Evolutionary conservation across 2,329 filamentous ascomycete species (phyloP).

Genomic region (Hymenoscyphus fraxineus): DNA sequence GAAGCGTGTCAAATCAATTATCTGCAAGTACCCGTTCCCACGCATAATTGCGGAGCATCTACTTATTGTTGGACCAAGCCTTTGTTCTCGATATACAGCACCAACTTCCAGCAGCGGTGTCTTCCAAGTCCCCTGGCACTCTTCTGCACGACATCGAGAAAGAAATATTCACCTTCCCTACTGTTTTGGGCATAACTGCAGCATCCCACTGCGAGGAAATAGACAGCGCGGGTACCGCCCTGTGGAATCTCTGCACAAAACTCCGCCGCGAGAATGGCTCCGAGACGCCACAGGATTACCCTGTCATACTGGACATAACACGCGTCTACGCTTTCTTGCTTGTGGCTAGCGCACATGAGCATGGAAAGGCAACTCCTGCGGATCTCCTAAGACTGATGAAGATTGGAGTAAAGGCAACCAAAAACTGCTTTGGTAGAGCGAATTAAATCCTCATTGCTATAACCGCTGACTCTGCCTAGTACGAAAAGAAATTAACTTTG

Average conservation of each 20-base stretch:
- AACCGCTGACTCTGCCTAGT: slow-evolving; percentile 22
- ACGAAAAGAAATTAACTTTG: slow-evolving; percentile 50
- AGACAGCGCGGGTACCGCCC: slow-evolving; percentile 50
- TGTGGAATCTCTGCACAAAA: slow-evolving; percentile 66
- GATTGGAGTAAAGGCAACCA: slow-evolving; percentile 63
- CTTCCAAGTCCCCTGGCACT: slow-evolving; percentile 16
- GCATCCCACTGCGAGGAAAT: slow-evolving; percentile 44
- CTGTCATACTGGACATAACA: slow-evolving; percentile 32
- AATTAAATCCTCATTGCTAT: background rate
- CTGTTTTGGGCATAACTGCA: slow-evolving; percentile 30
- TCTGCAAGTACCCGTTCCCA: slow-evolving; percentile 30
- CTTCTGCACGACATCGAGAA: slow-evolving; percentile 42
- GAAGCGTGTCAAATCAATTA: slow-evolving; percentile 34
- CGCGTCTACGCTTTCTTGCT: slow-evolving; percentile 63
- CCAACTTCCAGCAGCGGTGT: slow-evolving; percentile 22
- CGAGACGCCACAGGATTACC: slow-evolving; percentile 22
- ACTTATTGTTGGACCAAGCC: slow-evolving; percentile 20
- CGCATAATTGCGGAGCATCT: slow-evolving; percentile 9
- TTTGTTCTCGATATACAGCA: slow-evolving; percentile 27
- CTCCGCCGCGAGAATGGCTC: slow-evolving; percentile 39
- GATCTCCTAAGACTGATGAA: slow-evolving; percentile 58
- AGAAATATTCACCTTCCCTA: slow-evolving; percentile 37
- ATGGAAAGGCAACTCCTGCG: slow-evolving; percentile 30
- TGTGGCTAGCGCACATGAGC: slow-evolving; percentile 53
- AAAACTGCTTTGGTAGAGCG: slow-evolving; percentile 54